These are phyloP conservation scores for Phaeoacremonium minimum DNA, from an alignment of 2,329 filamentous ascomycete species.

Conservation along the genomic window DNA sequence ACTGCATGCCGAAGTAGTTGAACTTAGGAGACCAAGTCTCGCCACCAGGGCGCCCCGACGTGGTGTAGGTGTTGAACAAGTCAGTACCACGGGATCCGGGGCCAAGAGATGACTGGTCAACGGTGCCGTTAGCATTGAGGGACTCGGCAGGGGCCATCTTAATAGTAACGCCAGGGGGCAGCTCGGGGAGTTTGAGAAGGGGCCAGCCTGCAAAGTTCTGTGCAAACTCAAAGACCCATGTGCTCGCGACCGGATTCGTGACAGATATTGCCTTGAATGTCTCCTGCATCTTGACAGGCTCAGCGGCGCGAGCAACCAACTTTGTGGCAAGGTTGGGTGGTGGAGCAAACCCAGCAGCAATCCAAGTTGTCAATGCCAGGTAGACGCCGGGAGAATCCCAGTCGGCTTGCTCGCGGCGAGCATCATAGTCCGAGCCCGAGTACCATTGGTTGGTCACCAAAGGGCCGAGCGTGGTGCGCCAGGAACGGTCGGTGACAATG, in stretches of 20 bases:
- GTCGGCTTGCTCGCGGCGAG: slow-evolving; percentile 2
- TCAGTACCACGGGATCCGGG: no score
- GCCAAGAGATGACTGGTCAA: slow-evolving; percentile 5
- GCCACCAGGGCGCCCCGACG: slow-evolving; percentile 3
- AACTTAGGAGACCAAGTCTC: slow-evolving; percentile 6
- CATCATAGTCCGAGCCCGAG: slow-evolving; percentile 6
- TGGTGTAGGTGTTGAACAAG: no score
- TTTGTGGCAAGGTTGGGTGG: slow-evolving; percentile 7
- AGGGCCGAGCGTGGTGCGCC: slow-evolving; percentile 5
- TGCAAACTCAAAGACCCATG: slow-evolving; percentile 7
- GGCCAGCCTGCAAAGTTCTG: slow-evolving; percentile 8
- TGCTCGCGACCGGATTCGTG: slow-evolving; percentile 5
- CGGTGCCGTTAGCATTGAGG: slow-evolving; percentile 7
- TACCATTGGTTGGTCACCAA: slow-evolving; percentile 5
- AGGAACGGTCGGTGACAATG: slow-evolving; percentile 6
- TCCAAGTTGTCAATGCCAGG: slow-evolving; percentile 3
- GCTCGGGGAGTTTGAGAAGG: slow-evolving; percentile 5
- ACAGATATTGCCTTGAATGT: slow-evolving; percentile 4
- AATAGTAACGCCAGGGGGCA: slow-evolving; percentile 4
- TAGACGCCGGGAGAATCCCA: slow-evolving; percentile 3
- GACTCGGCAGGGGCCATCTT: slow-evolving; percentile 5
- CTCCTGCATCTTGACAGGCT: slow-evolving; percentile 6
- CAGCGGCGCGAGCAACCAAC: slow-evolving; percentile 6
- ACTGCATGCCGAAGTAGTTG: slow-evolving; percentile 8
- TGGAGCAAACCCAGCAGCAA: slow-evolving; percentile 5